Base-by-base conservation (phyloP, 768 basidiomycete species). In the Agaricus sinodeliciosus region DNA sequence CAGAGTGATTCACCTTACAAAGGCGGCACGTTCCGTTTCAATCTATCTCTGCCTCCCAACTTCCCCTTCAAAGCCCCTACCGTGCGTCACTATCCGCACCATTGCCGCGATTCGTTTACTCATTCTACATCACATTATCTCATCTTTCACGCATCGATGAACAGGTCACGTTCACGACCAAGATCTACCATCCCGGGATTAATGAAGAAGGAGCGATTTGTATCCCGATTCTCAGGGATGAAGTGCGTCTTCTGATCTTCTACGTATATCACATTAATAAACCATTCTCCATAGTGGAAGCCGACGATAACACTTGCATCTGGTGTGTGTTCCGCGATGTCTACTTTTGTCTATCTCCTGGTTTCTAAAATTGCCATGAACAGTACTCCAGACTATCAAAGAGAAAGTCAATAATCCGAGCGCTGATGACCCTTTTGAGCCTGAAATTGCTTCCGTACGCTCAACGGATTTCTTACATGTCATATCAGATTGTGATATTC, bases 161-260 rank as follows among this genome's bases (percentile, higher is more conserved):
- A 60, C 62, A 92, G 90, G 87, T 93, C 39, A 81, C 79, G 35
- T 92, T 93, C 67, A 81, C 73, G 37, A 93, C 90, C 51, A 91
- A 84, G 76, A 85, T 93, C 43, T 93, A 93, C 64, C 90, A 93
- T 66, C 90, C 90, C 25, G 90, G 91, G 35, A 87, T 93, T 65
- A 90, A 93, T 57, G 90, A 92, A 52, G 89, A 93, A 63, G 90
- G 90, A 31, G 74, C 79, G 19, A 92, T 93, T 53, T 93, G 90
- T 63, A 81, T 93, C 28, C 85, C 90, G 31, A 77, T 93, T 43
- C 76, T 93, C 48, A 80, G 87, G 60, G 90, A 93, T 65, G 87
- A 91, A 72, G 90, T 87, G 57, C 48, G 84, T 60, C 27, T 45
- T 36, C 50, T 53, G 41, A 40, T 47, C n/a, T 54, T 53, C 51